Evolutionary conservation across 2,329 filamentous ascomycete species (phyloP), one percentile per base, ranked within the genome.

Genomic region (Fusarium graminum): DNA sequence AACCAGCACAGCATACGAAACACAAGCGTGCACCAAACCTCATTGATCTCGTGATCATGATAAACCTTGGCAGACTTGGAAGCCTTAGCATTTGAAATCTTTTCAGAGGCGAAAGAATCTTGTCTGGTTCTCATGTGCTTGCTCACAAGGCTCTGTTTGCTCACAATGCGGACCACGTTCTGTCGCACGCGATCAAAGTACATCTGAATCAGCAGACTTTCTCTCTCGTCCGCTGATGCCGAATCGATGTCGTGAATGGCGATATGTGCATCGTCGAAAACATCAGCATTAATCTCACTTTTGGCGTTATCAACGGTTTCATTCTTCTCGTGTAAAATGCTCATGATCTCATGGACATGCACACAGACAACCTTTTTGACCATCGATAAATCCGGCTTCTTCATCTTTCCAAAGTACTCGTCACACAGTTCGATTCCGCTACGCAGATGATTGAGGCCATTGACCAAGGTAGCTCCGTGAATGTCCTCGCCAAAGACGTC

Each of bases 1-100:
- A 79, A 30, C 78, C 78, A 79, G 39, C 75, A 78, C 6, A 79
- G 25, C 78, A 79, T 80, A 11, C 77, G 64, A 39, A 78, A 78
- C 1, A 80, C 67, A n/a, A 80, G 69, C 4, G 67, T 68, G 17
- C 76, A 70, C 77, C 77, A 79, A 8, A 75, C 71, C 0, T 72
- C 67, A 14, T 64, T 71, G 1, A 66, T 42, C 12, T 63, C 49
- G 0, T 29, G 8, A 5, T 57, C 36, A 1, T 40, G 40, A 2
- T 56, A 19, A 1, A 29, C 40, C n/a, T 46, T 44, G 0, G 3
- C 12, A 14, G 29, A 14, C 6, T 52, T 61, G 0, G n/a, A 6
- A 7, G 10, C 44, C 2, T 7, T 14, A 1, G 26, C 11, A 3
- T 14, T 54, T 6, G 41, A 10, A 5, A 29, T n/a, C 2, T 26